These are phyloP conservation scores for Aspergillus tanneri DNA, from an alignment of 2,329 filamentous ascomycete species.

Conservation along the genomic window DNA sequence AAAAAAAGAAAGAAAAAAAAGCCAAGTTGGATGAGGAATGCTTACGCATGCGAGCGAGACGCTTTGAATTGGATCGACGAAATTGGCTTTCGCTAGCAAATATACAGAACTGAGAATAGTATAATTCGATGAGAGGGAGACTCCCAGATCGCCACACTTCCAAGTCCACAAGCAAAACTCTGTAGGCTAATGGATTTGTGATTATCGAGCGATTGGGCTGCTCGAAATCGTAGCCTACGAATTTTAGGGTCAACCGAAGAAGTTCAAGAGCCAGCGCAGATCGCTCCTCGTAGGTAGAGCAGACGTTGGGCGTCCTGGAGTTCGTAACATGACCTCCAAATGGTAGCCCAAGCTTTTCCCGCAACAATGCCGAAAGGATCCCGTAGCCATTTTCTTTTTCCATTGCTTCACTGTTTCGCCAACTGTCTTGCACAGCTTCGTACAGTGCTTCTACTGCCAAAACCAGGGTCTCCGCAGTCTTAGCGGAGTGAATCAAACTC, in stretches of 20 bases:
- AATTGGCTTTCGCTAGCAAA: slow-evolving; percentile 91
- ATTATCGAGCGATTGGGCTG: slow-evolving; percentile 85
- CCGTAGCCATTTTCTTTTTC: slow-evolving; percentile 93
- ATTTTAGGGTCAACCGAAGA: slow-evolving; percentile 74
- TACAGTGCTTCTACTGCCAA: slow-evolving; percentile 81
- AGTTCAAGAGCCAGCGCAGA: slow-evolving; percentile 59
- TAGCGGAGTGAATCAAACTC: slow-evolving; percentile 77
- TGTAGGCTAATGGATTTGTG: slow-evolving; percentile 91
- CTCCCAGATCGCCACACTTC: slow-evolving; percentile 88
- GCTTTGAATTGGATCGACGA: slow-evolving; percentile 85
- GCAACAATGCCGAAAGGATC: slow-evolving; percentile 77
- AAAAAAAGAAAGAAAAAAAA: no score
- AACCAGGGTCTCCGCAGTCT: slow-evolving; percentile 67
- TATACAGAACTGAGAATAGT: slow-evolving; percentile 86
- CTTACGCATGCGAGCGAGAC: slow-evolving; percentile 86
- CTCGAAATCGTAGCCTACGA: slow-evolving; percentile 83
- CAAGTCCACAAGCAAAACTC: slow-evolving; percentile 85
- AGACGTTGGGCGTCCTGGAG: slow-evolving; percentile 46
- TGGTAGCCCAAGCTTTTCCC: slow-evolving; percentile 66
- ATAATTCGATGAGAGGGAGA: slow-evolving; percentile 74
- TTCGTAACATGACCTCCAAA: slow-evolving; percentile 27
- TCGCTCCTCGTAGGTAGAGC: slow-evolving; percentile 46
- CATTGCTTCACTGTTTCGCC: slow-evolving; percentile 98
- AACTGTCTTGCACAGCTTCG: slow-evolving; percentile 81
- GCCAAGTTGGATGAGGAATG: background rate